Conservation (phyloP, 1,139 yeast genomes). For the Pneumocystis wakefieldiae region DNA sequence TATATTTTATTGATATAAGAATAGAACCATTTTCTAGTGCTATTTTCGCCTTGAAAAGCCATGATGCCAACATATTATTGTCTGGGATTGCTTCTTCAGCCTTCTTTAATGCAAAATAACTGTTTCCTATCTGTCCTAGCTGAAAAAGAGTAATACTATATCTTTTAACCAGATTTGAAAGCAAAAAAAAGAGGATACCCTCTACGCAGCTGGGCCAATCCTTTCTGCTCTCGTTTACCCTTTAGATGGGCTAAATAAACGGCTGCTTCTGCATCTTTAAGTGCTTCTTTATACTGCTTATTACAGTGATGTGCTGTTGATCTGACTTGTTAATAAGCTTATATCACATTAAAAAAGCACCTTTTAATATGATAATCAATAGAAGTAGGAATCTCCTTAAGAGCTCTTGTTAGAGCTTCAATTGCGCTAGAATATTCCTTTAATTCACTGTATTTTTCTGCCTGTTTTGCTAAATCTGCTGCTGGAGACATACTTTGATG, state of each 20-base stretch:
- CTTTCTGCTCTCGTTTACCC: slow-evolving; percentile 41
- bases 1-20: slow-evolving; percentile 20
- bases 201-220: slow-evolving; percentile 44
- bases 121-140: slow-evolving; percentile 33
- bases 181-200: slow-evolving; percentile 20
- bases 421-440: slow-evolving; percentile 3
- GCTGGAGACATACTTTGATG: not conserved
- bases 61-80: slow-evolving; percentile 36
- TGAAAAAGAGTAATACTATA: slow-evolving; percentile 20
- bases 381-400: slow-evolving; percentile 4
- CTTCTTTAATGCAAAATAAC: slow-evolving; percentile 35
- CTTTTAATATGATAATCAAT: slow-evolving; percentile 8
- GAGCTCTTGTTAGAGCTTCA: slow-evolving; percentile 6
- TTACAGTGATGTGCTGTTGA: slow-evolving; percentile 44
- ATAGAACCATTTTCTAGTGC: slow-evolving; percentile 24
- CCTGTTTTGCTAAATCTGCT: slow-evolving; percentile 1
- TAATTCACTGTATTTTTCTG: not conserved
- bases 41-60: slow-evolving; percentile 25
- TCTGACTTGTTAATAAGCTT: slow-evolving; percentile 36
- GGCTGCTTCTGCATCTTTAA: slow-evolving; percentile 41
- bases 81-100: slow-evolving; percentile 37
- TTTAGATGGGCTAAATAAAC: slow-evolving; percentile 37
- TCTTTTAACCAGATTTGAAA: slow-evolving; percentile 24
- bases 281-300: slow-evolving; percentile 36
- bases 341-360: slow-evolving; percentile 1